Conservation (phyloP, 2,329 filamentous ascomycete genomes). For the Albifimbria verrucaria region DNA sequence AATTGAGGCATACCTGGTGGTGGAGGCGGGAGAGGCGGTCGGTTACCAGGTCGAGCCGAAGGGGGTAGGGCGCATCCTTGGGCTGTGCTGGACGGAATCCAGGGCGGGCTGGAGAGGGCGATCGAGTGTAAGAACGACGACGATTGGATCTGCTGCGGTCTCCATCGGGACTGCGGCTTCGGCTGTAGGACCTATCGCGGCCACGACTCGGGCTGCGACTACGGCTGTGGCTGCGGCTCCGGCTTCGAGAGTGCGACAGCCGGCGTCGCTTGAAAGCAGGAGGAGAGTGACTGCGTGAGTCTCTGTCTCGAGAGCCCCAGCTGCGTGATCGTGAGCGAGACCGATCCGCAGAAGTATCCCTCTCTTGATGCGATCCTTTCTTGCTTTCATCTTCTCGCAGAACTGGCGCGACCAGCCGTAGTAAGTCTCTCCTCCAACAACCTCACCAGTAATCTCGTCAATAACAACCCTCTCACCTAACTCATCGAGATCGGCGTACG, state of each 20-base stretch:
- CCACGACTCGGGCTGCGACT: conserved; percentile 23
- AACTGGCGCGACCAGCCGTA: conserved; percentile 85
- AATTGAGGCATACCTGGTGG: conserved; percentile 14
- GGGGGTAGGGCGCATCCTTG: conserved; percentile 5
- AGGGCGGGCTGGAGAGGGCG: conserved; percentile 21
- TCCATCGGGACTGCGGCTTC: conserved; percentile 14
- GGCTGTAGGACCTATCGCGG: conserved; percentile 29
- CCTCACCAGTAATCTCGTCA: conserved; percentile 64
- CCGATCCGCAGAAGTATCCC: conserved; percentile 22
- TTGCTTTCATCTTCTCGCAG: conserved; percentile 72
- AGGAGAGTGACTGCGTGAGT: conserved; percentile 28
- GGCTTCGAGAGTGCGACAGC: conserved; percentile 20
- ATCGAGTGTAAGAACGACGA: conserved; percentile 20
- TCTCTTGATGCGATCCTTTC: conserved; percentile 37
- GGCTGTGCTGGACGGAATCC: conserved; percentile 12
- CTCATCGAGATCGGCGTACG: conserved; percentile 64
- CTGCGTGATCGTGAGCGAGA: conserved; percentile 29
- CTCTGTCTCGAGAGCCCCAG: conserved; percentile 16
- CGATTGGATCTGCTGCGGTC: conserved; percentile 15
- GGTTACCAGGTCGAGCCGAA: conserved; percentile 21
- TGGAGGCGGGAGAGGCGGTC: conserved; percentile 14
- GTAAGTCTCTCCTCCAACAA: conserved; percentile 68
- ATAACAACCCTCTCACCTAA: conserved; percentile 66
- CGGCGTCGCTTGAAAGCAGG: conserved; percentile 27
- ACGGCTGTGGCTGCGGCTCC: conserved; percentile 21